Evolutionary conservation across 768 basidiomycete genomes (phyloP).

Genomic region (Hebeloma cylindrosporum): DNA sequence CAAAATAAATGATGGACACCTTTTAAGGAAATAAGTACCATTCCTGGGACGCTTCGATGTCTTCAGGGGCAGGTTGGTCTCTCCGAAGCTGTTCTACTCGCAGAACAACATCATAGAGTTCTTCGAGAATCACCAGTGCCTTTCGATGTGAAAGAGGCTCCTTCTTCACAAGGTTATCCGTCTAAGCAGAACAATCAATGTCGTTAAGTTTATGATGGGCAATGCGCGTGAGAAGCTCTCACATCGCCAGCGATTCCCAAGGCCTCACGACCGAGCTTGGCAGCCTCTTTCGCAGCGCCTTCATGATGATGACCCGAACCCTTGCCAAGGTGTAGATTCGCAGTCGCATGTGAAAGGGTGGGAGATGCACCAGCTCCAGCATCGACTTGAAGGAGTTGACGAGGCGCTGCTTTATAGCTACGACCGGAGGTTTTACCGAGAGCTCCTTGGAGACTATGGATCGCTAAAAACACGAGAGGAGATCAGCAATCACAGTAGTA

Average conservation of each 20-base stretch:
- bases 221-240: constrained; percentile 16
- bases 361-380: constrained; percentile 44
- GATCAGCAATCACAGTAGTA: background rate
- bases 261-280: constrained; percentile 73
- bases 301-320: constrained; percentile 43
- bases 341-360: constrained; percentile 44
- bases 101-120: constrained; percentile 81
- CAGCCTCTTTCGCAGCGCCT: constrained; percentile 70
- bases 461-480: constrained; percentile 38
- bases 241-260: constrained; percentile 61
- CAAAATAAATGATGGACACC: background rate
- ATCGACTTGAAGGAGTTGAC: constrained; percentile 92
- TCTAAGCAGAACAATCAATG: constrained; percentile 35
- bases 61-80: constrained; percentile 69
- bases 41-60: constrained; percentile 38
- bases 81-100: constrained; percentile 83
- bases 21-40: constrained; percentile 43
- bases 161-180: constrained; percentile 58
- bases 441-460: constrained; percentile 86
- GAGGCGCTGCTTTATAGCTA: constrained; percentile 94
- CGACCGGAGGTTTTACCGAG: constrained; percentile 92
- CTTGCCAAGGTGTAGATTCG: constrained; percentile 55
- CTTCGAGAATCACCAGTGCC: constrained; percentile 76
- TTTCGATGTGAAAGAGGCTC: constrained; percentile 82
- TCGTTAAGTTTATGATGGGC: background rate